Evolutionary conservation across 148 eudicot genomes (phyloP).

Genomic region (Camellia granthamiana): DNA sequence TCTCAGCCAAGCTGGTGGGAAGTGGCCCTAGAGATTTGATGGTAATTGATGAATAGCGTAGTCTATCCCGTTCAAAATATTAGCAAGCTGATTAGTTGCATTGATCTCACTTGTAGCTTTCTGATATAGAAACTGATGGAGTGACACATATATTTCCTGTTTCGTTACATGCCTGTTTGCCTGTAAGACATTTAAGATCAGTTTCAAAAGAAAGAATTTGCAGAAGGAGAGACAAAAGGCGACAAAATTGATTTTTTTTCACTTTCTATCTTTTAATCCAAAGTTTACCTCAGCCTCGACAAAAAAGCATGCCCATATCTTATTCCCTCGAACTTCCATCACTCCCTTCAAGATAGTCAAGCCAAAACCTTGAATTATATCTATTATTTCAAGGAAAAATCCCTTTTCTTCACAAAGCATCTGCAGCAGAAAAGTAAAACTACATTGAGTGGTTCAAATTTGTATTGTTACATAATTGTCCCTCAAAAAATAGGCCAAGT

Average conservation of each 20-base stretch:
- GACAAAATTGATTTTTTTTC: not conserved
- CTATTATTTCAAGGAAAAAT: constrained; percentile 81
- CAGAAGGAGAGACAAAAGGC: not conserved
- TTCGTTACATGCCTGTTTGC: constrained; percentile 49
- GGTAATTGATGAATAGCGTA: constrained; percentile 34
- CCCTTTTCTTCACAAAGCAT: constrained; percentile 76
- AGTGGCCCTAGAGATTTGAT: constrained; percentile 37
- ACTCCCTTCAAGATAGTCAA: constrained; percentile 77
- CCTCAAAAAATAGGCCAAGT: not conserved
- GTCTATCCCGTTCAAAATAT: constrained; percentile 22
- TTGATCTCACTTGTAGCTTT: constrained; percentile 27
- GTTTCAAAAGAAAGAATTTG: not conserved
- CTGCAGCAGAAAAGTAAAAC: constrained; percentile 37
- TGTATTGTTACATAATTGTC: not conserved
- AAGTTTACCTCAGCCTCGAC: constrained; percentile 69
- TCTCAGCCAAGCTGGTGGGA: constrained; percentile 32
- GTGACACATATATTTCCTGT: constrained; percentile 69
- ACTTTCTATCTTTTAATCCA: not conserved
- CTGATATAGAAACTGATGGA: constrained; percentile 63
- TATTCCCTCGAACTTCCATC: constrained; percentile 61
- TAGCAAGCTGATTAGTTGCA: constrained; percentile 18
- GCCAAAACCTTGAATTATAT: constrained; percentile 60
- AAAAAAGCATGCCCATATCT: constrained; percentile 71
- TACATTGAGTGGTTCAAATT: not conserved
- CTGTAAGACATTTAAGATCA: constrained; percentile 28